phyloP scores from a whole-genome alignment of 1,284 basidiomycete species.

The Fomitopsis betulina region DNA sequence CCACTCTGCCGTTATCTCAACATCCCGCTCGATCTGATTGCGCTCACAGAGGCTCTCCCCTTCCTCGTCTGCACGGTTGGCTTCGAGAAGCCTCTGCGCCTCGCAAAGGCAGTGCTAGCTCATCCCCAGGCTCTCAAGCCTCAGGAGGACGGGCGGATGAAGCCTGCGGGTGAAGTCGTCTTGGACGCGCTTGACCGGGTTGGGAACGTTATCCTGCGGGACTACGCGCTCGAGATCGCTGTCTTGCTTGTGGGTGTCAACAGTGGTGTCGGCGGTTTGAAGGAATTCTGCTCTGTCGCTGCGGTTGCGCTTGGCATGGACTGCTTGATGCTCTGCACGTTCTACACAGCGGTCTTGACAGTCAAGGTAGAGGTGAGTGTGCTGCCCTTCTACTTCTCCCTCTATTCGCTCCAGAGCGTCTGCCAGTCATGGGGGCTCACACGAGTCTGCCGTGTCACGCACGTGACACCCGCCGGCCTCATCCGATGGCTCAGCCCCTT shows the following conservation, averaged over 20 bases:
- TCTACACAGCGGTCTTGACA: constrained; percentile 84
- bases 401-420: not conserved
- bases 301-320: constrained; percentile 85
- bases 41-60: constrained; percentile 91
- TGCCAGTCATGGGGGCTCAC: not conserved
- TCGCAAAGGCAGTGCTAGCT: constrained; percentile 87
- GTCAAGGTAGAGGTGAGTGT: constrained; percentile 89
- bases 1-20: constrained; percentile 80
- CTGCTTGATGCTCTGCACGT: constrained; percentile 86
- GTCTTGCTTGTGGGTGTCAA: constrained; percentile 87
- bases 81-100: constrained; percentile 94
- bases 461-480: not conserved
- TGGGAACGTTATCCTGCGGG: constrained; percentile 84
- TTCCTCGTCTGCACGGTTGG: constrained; percentile 98
- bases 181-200: constrained; percentile 77
- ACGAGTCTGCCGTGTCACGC: not conserved
- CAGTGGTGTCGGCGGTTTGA: constrained; percentile 84
- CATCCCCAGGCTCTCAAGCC: constrained; percentile 72
- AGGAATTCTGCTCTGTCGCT: constrained; percentile 94
- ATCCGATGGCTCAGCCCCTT: not conserved
- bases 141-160: constrained; percentile 46
- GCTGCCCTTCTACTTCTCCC: constrained; percentile 2
- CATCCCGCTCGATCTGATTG: constrained; percentile 90
- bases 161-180: constrained; percentile 82
- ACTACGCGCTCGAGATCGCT: constrained; percentile 90